A percentile compares a stretch with the other conserved stretches of the same genome.
These are phyloP conservation scores for Apophysomyces ossiformis DNA, from an alignment of 371 early-diverging fungal genomes.

Conservation along the genomic window DNA sequence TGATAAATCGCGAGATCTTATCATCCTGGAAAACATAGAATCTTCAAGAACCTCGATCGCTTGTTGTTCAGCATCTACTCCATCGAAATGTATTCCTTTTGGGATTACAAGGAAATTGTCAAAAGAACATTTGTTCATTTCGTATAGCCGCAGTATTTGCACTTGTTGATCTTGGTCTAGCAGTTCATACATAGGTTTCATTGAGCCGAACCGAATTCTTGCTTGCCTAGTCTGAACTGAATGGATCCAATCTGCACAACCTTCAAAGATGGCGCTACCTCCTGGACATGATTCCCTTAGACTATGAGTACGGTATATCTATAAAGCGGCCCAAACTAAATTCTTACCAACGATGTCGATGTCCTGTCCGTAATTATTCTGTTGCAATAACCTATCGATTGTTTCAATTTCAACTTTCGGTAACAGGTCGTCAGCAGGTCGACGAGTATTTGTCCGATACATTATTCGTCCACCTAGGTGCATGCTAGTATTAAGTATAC, in stretches of 20 bases:
- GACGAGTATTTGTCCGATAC: too few species aligned
- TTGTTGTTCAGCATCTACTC: neutral
- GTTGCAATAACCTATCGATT: too few species aligned
- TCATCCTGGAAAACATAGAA: neutral
- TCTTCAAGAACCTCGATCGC: neutral
- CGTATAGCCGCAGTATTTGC: neutral
- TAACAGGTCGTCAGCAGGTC: too few species aligned
- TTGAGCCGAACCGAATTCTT: neutral
- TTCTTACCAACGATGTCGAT: too few species aligned
- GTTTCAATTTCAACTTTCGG: too few species aligned
- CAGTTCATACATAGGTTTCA: neutral
- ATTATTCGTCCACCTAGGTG: too few species aligned
- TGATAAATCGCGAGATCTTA: neutral
- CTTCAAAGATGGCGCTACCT: neutral
- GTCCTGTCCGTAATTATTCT: too few species aligned
- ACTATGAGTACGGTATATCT: neutral
- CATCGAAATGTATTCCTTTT: slow-evolving; percentile 1
- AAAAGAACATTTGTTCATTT: neutral
- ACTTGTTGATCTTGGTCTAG: neutral
- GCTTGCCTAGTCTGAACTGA: neutral
- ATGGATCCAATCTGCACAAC: neutral
- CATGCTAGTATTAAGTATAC: neutral
- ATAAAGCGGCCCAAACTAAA: neutral
- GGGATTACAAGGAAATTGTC: neutral
- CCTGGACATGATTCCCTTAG: neutral